Evolutionary conservation across 2,329 filamentous ascomycete genomes (phyloP), one percentile per base, ranked within the genome.

Genomic region (Pseudogymnoascus sp.): DNA sequence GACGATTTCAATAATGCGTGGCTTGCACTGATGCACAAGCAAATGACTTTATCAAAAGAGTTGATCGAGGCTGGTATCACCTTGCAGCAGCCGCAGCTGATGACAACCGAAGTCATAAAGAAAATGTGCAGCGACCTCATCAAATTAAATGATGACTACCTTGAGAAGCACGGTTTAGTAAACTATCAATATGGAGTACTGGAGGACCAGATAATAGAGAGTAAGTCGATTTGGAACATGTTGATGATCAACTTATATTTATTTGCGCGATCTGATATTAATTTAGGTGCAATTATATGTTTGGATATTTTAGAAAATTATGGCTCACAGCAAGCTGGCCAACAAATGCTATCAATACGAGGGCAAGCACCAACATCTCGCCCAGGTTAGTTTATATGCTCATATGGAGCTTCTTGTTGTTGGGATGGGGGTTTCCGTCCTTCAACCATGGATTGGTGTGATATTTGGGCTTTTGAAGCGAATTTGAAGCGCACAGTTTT

Each of bases 181-280:
- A 94, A 99, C 76, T 99, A 97, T 73, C 89, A 97, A 71, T 95
- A 96, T 78, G 94, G 94, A 7, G 90, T 97, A 27, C 95, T 91
- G 84, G 94, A 97, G 75, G 92, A 97, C 72, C 86, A 90, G 71
- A 97, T 97, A 68, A 84, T 94, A 68, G 83, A 84, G 63, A 82
- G 92, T 96, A 79, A 76, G 90, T 81, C 25, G 58, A 59, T 33
- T 15, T 48, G 35, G 44, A 31, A 51, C 12, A 35, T 41, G 17
- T 44, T 31, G 44, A 51, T 10, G 13, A 7, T 17, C n/a, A 17
- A 31, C 44, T 10, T 55, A 31, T 55, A 17, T 55, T 55, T 27
- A 7, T 51, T 33, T n/a, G 12, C 12, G 13, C 1, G 10, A 31
- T 33, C 48, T 55, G 29, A 55, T 55, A 7, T 17, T 55, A 17